Conservation (phyloP, 2,329 filamentous ascomycete species). For the Sporothrix humicola region DNA sequence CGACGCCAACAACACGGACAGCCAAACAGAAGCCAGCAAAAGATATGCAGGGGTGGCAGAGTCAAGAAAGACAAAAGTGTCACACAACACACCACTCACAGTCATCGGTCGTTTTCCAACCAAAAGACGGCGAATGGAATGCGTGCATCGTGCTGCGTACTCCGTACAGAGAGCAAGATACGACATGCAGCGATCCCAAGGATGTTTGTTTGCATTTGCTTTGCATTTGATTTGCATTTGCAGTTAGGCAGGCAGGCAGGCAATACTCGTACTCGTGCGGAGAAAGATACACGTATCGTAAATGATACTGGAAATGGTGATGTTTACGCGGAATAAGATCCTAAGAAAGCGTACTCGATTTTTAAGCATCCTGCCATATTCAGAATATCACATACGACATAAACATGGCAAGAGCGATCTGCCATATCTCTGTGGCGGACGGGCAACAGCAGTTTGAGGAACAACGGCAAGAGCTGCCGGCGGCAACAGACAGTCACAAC, state of each 20-base stretch:
- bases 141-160: neutral
- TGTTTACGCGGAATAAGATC: too few relatives aligned
- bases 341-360: too few relatives aligned
- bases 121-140: neutral
- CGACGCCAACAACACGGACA: neutral
- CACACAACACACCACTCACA: too few relatives aligned
- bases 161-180: too few relatives aligned
- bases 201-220: neutral
- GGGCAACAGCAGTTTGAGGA: neutral
- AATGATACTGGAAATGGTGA: neutral
- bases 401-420: too few relatives aligned
- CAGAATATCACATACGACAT: too few relatives aligned
- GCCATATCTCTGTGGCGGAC: too few relatives aligned
- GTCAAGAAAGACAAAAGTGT: neutral
- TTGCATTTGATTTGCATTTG: too few relatives aligned
- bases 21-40: neutral
- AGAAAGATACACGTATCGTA: neutral
- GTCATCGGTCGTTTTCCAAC: too few relatives aligned
- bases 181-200: conserved; percentile 1
- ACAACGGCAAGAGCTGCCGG: neutral
- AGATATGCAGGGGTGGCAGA: neutral
- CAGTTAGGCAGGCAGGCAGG: too few relatives aligned
- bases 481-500: neutral
- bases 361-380: neutral
- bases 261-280: too few relatives aligned